phyloP scores from a whole-genome alignment of 352 stramenopile species.

The Phytophthora sojae region DNA sequence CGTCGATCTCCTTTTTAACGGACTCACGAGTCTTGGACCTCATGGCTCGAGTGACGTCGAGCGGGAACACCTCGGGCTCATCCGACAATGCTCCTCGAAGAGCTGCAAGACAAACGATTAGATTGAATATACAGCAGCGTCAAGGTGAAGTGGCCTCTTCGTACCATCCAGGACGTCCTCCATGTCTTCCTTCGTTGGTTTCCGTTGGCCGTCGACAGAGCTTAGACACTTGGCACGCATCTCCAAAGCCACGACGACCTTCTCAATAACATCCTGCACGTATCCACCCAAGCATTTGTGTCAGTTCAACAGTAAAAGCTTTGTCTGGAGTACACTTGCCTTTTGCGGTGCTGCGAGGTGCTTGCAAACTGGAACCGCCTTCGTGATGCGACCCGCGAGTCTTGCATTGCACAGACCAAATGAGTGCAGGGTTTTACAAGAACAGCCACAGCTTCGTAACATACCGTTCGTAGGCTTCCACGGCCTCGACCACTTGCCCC shows the following conservation, averaged over 20 bases:
- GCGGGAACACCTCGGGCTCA: constrained; percentile 53
- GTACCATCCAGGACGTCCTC: constrained; percentile 63
- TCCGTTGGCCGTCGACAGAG: constrained; percentile 61
- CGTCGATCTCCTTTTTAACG: constrained; percentile 36
- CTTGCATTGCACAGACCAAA: constrained; percentile 20
- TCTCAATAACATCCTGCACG: constrained; percentile 41
- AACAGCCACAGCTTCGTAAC: constrained; percentile 8
- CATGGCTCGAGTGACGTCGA: constrained; percentile 24
- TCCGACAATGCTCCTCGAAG: constrained; percentile 47
- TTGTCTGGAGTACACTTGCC: constrained; percentile 6
- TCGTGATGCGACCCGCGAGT: constrained; percentile 46
- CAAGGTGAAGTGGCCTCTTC: background rate
- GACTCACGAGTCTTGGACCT: constrained; percentile 36
- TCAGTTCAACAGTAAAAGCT: background rate
- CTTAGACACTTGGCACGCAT: constrained; percentile 62
- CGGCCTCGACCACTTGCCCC: constrained; percentile 77
- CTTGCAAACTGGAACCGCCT: constrained; percentile 49
- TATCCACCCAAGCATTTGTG: background rate
- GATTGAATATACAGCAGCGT: background rate
- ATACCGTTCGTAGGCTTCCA: constrained; percentile 80
- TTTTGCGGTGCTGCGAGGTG: constrained; percentile 54
- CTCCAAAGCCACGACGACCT: constrained; percentile 57
- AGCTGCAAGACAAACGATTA: constrained; percentile 25
- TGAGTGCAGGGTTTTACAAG: too few species aligned
- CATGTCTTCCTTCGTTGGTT: constrained; percentile 78